These are phyloP conservation scores for Colletotrichum nymphaeae DNA, from an alignment of 2,329 filamentous ascomycete genomes.

Conservation along the genomic window DNA sequence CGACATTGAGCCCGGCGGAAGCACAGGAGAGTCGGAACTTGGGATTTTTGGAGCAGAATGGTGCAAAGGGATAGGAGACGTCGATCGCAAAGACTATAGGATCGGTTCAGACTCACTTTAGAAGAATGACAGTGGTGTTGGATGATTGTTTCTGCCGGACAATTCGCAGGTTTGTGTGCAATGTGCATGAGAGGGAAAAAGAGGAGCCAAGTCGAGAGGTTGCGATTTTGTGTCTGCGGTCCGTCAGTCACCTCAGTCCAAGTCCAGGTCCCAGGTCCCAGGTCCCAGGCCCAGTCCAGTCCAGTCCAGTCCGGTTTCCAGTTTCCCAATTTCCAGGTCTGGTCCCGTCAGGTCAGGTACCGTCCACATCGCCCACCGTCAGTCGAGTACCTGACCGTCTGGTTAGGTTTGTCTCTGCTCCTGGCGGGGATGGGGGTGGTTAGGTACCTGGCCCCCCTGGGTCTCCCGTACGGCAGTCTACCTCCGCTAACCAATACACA, in stretches of 20 bases:
- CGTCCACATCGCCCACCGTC: no score
- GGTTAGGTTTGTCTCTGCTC: not conserved
- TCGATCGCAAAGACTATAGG: conserved; percentile 51
- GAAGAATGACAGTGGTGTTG: conserved; percentile 44
- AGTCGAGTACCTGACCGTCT: not conserved
- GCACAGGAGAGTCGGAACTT: conserved; percentile 6
- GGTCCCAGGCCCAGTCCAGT: no score
- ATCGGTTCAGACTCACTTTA: conserved; percentile 51
- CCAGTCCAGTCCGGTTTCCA: conserved; percentile 17
- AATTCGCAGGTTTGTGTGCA: conserved; percentile 51
- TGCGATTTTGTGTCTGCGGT: conserved; percentile 55
- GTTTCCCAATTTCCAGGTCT: conserved; percentile 8
- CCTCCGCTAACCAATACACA: conserved; percentile 16
- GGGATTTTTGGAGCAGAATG: not conserved
- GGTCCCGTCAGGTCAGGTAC: not conserved
- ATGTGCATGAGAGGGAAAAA: conserved; percentile 55
- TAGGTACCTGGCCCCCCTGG: no score
- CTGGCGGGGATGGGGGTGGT: not conserved
- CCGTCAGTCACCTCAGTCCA: conserved; percentile 31
- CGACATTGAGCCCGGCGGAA: not conserved
- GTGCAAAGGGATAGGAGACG: conserved; percentile 40
- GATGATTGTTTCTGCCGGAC: conserved; percentile 48
- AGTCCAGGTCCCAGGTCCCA: conserved; percentile 14
- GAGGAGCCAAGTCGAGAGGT: conserved; percentile 54
- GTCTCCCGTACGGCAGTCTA: not conserved